These are phyloP conservation scores for Aphanomyces stellatus DNA, from an alignment of 352 stramenopile species.

Conservation along the genomic window DNA sequence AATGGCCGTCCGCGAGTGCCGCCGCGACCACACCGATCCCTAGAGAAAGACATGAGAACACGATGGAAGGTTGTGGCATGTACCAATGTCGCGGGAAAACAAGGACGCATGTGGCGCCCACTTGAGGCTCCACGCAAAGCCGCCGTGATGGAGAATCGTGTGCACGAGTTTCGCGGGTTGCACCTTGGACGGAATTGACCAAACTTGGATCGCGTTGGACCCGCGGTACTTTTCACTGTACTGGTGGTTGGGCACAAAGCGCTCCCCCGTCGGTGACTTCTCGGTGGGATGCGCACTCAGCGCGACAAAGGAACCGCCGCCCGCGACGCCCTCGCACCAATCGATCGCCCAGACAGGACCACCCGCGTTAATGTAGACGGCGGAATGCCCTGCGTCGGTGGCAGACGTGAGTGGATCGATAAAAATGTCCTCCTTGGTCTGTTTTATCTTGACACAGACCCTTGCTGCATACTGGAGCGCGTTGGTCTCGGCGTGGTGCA, in stretches of 20 bases:
- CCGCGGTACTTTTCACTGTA: conserved; percentile 11
- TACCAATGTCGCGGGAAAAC: not conserved
- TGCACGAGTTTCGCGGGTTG: conserved; percentile 36
- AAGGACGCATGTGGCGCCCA: conserved; percentile 43
- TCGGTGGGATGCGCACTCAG: conserved; percentile 9
- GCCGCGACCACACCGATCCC: conserved; percentile 56
- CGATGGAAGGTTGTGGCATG: not conserved
- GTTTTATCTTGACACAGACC: not conserved
- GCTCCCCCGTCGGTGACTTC: not conserved
- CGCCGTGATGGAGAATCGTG: conserved; percentile 64
- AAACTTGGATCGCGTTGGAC: conserved; percentile 15
- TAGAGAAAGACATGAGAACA: conserved; percentile 29
- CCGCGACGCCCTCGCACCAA: not conserved
- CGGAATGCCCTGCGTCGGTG: not conserved
- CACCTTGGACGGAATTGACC: not conserved
- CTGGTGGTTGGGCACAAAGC: not conserved
- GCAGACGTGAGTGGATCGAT: conserved; percentile 2
- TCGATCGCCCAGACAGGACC: conserved; percentile 17
- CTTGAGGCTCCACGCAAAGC: conserved; percentile 72
- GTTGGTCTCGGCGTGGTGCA: not conserved
- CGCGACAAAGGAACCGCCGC: not conserved
- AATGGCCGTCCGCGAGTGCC: conserved; percentile 64
- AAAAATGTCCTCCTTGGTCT: not conserved
- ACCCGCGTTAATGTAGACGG: conserved; percentile 6
- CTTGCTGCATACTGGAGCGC: not conserved